A percentile compares a stretch with the other conserved stretches of the same genome.
phyloP scores from a whole-genome alignment of 306 rosid genomes.

The Aeschynomene evenia region DNA sequence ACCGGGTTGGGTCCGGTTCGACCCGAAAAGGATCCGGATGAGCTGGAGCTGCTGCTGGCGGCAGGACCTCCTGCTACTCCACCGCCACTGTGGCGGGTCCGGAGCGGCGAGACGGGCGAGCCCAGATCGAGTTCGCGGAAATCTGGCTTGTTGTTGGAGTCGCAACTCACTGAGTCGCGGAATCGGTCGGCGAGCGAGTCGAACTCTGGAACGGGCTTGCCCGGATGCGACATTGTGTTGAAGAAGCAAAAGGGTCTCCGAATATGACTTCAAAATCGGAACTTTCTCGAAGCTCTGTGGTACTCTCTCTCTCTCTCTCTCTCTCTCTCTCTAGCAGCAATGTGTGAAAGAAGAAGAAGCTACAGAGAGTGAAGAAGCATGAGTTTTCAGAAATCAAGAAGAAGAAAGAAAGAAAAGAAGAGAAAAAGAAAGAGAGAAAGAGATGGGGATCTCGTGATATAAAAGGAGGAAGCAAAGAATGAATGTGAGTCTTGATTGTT shows the following conservation, averaged over 20 bases:
- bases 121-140: constrained; percentile 91
- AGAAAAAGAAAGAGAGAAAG: constrained; percentile 31
- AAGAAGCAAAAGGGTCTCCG: background rate
- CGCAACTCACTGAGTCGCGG: constrained; percentile 58
- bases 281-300: background rate
- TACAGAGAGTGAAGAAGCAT: constrained; percentile 5
- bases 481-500: constrained; percentile 54
- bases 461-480: constrained; percentile 84
- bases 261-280: background rate
- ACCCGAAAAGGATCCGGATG: constrained; percentile 89
- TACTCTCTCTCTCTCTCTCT: background rate
- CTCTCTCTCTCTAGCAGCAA: constrained; percentile 35
- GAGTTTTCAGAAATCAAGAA: constrained; percentile 22
- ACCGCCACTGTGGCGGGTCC: constrained; percentile 37
- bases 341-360: constrained; percentile 32
- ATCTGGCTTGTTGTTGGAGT: constrained; percentile 67
- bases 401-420: constrained; percentile 26
- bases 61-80: constrained; percentile 43
- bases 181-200: constrained; percentile 56
- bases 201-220: constrained; percentile 55
- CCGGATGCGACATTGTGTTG: constrained; percentile 70
- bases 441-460: constrained; percentile 94
- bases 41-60: constrained; percentile 80
- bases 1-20: constrained; percentile 44
- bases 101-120: constrained; percentile 88